Evolutionary conservation across 148 eudicot genomes (phyloP).

Genomic region (Bassia scoparia): DNA sequence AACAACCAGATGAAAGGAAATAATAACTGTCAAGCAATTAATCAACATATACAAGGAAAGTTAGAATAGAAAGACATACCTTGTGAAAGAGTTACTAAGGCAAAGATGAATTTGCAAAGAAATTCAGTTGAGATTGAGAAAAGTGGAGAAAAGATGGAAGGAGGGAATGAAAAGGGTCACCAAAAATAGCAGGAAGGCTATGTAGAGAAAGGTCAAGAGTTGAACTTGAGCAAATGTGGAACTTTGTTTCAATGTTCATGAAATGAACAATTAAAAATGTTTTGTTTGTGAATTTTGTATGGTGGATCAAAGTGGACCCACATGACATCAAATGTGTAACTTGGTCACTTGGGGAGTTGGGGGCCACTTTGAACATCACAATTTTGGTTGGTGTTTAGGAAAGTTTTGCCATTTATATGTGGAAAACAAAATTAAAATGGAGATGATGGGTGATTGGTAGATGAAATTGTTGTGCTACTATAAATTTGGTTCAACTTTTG

Average conservation of each 20-base stretch:
- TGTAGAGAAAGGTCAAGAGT: constrained; percentile 26
- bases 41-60: constrained; percentile 3
- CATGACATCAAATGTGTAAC: neutral
- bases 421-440: neutral
- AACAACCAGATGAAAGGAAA: neutral
- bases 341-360: constrained; percentile 14
- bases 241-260: constrained; percentile 4
- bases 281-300: neutral
- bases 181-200: constrained; percentile 22
- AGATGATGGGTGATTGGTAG: constrained; percentile 17
- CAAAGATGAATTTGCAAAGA: neutral
- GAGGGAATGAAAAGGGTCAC: constrained; percentile 20
- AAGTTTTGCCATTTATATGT: constrained; percentile 4
- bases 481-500: constrained; percentile 14
- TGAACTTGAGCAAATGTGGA: constrained; percentile 11
- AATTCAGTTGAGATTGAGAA: constrained; percentile 9
- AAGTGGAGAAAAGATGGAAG: constrained; percentile 4
- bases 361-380: constrained; percentile 16
- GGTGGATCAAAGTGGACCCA: constrained; percentile 25
- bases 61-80: constrained; percentile 8
- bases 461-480: constrained; percentile 27
- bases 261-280: neutral
- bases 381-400: neutral
- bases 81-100: constrained; percentile 12
- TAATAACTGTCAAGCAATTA: neutral